These are phyloP conservation scores for Zoysia japonica DNA, from an alignment of 176 grass and related monocot genomes.

Conservation along the genomic window DNA sequence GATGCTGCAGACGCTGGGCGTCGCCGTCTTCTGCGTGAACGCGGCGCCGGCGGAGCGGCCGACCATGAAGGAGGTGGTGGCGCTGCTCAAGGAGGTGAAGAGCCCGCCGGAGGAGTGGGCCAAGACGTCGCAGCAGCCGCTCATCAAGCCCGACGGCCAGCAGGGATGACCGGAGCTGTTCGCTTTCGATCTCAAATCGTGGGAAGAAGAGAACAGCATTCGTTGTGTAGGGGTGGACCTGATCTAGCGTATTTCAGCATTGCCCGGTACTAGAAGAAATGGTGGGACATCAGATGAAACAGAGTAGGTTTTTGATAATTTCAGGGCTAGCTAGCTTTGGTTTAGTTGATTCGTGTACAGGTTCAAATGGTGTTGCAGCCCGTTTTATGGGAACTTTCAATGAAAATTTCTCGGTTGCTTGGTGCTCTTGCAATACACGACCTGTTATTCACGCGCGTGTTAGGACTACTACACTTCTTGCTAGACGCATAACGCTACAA, in stretches of 20 bases:
- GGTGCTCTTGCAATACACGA: conserved; percentile 41
- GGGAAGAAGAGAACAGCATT: background rate
- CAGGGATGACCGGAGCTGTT: conserved; percentile 26
- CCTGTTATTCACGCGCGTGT: background rate
- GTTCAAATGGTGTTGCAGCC: conserved; percentile 30
- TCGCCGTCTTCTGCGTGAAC: conserved; percentile 94
- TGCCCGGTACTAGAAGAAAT: background rate
- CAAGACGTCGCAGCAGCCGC: conserved; percentile 83
- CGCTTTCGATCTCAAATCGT: background rate
- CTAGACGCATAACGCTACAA: too few relatives aligned
- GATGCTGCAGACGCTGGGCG: conserved; percentile 88
- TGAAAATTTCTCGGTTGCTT: conserved; percentile 12
- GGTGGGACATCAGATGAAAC: background rate
- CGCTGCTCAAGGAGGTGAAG: conserved; percentile 96
- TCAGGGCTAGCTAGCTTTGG: conserved; percentile 47
- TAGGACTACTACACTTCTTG: background rate
- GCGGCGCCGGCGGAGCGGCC: conserved; percentile 71
- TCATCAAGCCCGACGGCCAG: conserved; percentile 67
- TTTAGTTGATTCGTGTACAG: conserved; percentile 58
- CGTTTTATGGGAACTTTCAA: conserved; percentile 36
- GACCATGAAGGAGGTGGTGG: conserved; percentile 96
- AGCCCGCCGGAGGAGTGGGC: conserved; percentile 87
- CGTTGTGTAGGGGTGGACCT: background rate
- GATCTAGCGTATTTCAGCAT: conserved; percentile 7
- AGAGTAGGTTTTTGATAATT: conserved; percentile 50